phyloP scores from a whole-genome alignment of 495 filamentous ascomycete species.

The Patellaria atrata region DNA sequence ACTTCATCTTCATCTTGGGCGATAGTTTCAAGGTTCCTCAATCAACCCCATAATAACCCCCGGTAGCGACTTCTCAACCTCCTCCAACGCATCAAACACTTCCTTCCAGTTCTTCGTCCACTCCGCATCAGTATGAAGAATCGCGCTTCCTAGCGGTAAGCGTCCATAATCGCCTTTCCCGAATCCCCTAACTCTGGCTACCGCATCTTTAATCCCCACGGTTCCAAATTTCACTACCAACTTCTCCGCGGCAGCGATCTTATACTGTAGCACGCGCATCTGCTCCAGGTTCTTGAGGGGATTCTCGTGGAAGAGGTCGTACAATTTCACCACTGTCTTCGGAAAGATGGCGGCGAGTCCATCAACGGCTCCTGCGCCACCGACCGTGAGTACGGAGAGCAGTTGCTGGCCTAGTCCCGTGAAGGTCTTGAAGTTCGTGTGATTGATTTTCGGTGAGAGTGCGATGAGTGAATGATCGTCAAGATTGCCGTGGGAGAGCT shows the following conservation, averaged over 20 bases:
- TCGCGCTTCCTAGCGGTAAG: too few relatives aligned
- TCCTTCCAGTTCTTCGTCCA: too few relatives aligned
- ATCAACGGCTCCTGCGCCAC: slow-evolving; percentile 48
- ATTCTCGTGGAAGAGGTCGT: slow-evolving; percentile 31
- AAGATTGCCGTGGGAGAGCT: slow-evolving; percentile 55
- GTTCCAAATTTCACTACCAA: slow-evolving; percentile 44
- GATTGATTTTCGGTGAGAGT: slow-evolving; percentile 38
- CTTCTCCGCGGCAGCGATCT: slow-evolving; percentile 38
- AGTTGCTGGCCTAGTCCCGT: slow-evolving; percentile 61
- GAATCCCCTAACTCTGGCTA: slow-evolving; percentile 38
- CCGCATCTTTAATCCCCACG: slow-evolving; percentile 50
- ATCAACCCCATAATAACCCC: too few relatives aligned
- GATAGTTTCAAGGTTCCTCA: too few relatives aligned
- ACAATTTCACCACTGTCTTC: slow-evolving; percentile 37
- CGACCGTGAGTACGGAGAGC: slow-evolving; percentile 44
- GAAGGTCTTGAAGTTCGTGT: slow-evolving; percentile 46
- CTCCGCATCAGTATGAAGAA: too few relatives aligned
- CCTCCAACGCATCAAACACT: too few relatives aligned
- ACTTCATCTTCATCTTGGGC: too few relatives aligned
- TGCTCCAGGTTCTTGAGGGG: slow-evolving; percentile 34
- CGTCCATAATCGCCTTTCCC: slow-evolving; percentile 41
- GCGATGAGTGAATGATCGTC: slow-evolving; percentile 44
- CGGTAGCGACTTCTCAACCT: too few relatives aligned
- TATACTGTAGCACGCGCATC: slow-evolving; percentile 41
- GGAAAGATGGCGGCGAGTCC: slow-evolving; percentile 57